These are phyloP conservation scores for Trametes elegans DNA, from an alignment of 768 basidiomycete genomes.

Conservation along the genomic window DNA sequence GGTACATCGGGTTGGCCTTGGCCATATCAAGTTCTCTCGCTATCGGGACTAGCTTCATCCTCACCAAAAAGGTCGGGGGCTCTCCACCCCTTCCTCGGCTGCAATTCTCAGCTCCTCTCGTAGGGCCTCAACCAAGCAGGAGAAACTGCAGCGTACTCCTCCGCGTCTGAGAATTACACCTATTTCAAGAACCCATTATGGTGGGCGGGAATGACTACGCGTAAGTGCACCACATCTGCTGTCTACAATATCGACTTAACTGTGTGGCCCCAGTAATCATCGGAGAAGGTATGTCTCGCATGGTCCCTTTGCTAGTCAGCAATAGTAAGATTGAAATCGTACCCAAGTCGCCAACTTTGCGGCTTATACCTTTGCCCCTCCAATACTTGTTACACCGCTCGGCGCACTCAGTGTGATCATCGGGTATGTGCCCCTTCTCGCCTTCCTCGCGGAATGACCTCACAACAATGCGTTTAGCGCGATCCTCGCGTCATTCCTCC, in stretches of 20 bases:
- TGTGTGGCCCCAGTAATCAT: conserved; percentile 65
- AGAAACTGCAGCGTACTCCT: conserved; percentile 46
- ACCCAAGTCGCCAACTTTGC: conserved; percentile 81
- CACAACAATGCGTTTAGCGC: conserved; percentile 50
- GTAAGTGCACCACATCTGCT: conserved; percentile 50
- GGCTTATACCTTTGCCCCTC: conserved; percentile 96
- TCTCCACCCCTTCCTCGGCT: not conserved
- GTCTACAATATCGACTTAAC: not conserved
- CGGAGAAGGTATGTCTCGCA: conserved; percentile 69
- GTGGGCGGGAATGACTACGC: conserved; percentile 94
- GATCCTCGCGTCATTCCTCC: conserved; percentile 87
- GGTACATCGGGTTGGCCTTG: conserved; percentile 90
- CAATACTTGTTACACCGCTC: conserved; percentile 97
- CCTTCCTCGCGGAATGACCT: not conserved
- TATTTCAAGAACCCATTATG: conserved; percentile 92
- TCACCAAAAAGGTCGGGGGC: conserved; percentile 89
- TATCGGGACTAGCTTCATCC: conserved; percentile 96
- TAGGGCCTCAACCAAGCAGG: conserved; percentile 91
- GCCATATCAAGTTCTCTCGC: conserved; percentile 82
- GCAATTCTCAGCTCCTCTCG: not conserved
- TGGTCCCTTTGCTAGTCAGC: conserved; percentile 15
- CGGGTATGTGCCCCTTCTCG: conserved; percentile 57
- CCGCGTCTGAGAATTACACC: conserved; percentile 77
- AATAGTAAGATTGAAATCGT: not conserved
- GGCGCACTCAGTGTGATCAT: conserved; percentile 95